Evolutionary conservation across 768 basidiomycete genomes (phyloP).

Genomic region (Artomyces pyxidatus): DNA sequence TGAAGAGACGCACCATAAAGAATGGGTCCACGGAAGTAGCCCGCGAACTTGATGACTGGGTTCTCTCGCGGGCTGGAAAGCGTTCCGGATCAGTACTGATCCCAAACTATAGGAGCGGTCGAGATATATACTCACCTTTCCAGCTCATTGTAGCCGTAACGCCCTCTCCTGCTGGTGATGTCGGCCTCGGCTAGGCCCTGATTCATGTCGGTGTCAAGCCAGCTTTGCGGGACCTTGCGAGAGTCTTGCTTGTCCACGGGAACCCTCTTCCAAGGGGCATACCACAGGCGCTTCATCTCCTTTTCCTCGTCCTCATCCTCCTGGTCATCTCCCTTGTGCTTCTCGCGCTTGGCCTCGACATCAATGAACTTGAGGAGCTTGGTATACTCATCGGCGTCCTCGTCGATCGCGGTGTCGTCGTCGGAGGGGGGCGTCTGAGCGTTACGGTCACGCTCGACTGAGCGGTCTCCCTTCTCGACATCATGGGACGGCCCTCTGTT

Average conservation of each 20-base stretch:
- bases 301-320: slow-evolving; percentile 5
- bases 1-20: slow-evolving; percentile 20
- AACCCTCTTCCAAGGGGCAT: slow-evolving; percentile 37
- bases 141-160: slow-evolving; percentile 36
- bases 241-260: slow-evolving; percentile 19
- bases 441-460: not conserved
- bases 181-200: slow-evolving; percentile 30
- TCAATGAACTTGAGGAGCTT: slow-evolving; percentile 16
- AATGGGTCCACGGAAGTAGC: slow-evolving; percentile 37
- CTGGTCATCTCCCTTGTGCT: not conserved
- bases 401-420: not conserved
- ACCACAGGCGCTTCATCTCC: slow-evolving; percentile 31
- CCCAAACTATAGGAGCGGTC: not conserved
- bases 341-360: slow-evolving; percentile 13
- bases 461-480: slow-evolving; percentile 3
- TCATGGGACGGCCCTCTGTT: slow-evolving; percentile 1
- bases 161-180: slow-evolving; percentile 24
- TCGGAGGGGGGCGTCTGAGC: not conserved
- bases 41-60: slow-evolving; percentile 34
- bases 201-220: slow-evolving; percentile 33
- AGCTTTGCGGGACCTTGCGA: slow-evolving; percentile 29
- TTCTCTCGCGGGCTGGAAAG: slow-evolving; percentile 28
- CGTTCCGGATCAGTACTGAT: not conserved
- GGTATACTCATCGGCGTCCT: slow-evolving; percentile 13
- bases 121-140: slow-evolving; percentile 22